Percentiles rank a stretch among this genome's conserved stretches.
Evolutionary conservation across 2,329 filamentous ascomycete species (phyloP).

Genomic region (Exophiala xenobiotica): DNA sequence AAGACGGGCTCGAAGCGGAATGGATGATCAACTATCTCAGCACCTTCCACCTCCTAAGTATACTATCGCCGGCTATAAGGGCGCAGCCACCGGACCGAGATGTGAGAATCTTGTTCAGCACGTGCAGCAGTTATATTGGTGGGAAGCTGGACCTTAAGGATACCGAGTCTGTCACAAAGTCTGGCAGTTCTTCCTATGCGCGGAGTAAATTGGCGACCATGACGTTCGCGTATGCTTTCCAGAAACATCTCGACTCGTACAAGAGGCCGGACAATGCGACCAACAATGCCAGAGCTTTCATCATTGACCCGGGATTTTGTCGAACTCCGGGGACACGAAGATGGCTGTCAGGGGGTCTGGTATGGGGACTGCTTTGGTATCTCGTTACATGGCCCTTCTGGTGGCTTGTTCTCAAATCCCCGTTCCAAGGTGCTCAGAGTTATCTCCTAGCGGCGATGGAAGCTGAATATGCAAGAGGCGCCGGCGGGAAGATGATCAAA

Average conservation of each 20-base stretch:
- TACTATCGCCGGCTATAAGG: constrained; percentile 83
- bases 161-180: constrained; percentile 27
- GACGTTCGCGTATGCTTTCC: constrained; percentile 84
- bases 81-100: constrained; percentile 93
- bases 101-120: constrained; percentile 81
- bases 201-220: constrained; percentile 75
- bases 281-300: constrained; percentile 76
- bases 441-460: constrained; percentile 87
- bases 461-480: constrained; percentile 61
- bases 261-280: constrained; percentile 79
- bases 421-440: constrained; percentile 79
- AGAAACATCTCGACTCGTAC: constrained; percentile 85
- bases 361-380: constrained; percentile 78
- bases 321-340: constrained; percentile 84
- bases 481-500: constrained; percentile 75
- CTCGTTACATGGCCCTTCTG: constrained; percentile 73
- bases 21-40: constrained; percentile 96
- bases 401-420: constrained; percentile 86
- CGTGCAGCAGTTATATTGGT: constrained; percentile 83
- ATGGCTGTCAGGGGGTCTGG: constrained; percentile 80
- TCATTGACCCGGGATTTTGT: constrained; percentile 82
- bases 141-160: constrained; percentile 60
- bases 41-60: constrained; percentile 91
- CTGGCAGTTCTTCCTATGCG: constrained; percentile 46
- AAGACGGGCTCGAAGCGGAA: constrained; percentile 79